These are phyloP conservation scores for Albugo laibachii DNA, from an alignment of 352 stramenopile species.

Conservation along the genomic window DNA sequence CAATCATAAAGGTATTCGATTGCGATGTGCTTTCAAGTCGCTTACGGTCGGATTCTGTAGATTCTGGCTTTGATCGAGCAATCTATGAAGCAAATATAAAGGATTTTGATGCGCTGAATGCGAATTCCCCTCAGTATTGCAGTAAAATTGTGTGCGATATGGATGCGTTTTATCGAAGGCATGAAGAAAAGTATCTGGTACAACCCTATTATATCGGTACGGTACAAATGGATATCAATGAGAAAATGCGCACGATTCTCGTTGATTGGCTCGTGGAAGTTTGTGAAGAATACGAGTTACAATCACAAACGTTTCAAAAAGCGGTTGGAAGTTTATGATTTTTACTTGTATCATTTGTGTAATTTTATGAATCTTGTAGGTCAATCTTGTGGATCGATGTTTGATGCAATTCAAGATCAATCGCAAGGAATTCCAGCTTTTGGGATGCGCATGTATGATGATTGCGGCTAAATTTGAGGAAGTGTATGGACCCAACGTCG, in stretches of 20 bases:
- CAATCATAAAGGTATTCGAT: conserved; percentile 4
- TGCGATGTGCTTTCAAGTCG: not conserved
- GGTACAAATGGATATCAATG: conserved; percentile 95
- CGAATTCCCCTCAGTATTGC: conserved; percentile 9
- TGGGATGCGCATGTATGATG: conserved; percentile 90
- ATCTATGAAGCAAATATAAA: conserved; percentile 25
- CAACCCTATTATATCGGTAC: conserved; percentile 37
- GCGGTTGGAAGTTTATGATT: conserved; percentile 14
- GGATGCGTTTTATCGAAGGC: conserved; percentile 38
- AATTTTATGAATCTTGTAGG: conserved; percentile 6
- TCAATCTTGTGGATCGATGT: conserved; percentile 71
- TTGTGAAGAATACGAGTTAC: conserved; percentile 65
- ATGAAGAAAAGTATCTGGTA: conserved; percentile 55
- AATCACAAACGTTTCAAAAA: conserved; percentile 69
- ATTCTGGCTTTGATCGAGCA: conserved; percentile 47
- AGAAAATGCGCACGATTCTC: conserved; percentile 98
- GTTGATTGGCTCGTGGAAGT: conserved; percentile 98
- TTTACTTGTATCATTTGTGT: not conserved
- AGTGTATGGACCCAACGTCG: conserved; percentile 83
- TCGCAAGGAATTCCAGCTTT: conserved; percentile 86
- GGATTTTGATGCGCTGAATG: conserved; percentile 30
- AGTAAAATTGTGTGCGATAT: conserved; percentile 40
- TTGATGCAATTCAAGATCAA: conserved; percentile 69
- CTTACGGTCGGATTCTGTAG: conserved; percentile 2
- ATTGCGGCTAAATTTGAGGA: conserved; percentile 97